Evolutionary conservation across 331 rosid species (phyloP).

Genomic region (Quercus lobata): DNA sequence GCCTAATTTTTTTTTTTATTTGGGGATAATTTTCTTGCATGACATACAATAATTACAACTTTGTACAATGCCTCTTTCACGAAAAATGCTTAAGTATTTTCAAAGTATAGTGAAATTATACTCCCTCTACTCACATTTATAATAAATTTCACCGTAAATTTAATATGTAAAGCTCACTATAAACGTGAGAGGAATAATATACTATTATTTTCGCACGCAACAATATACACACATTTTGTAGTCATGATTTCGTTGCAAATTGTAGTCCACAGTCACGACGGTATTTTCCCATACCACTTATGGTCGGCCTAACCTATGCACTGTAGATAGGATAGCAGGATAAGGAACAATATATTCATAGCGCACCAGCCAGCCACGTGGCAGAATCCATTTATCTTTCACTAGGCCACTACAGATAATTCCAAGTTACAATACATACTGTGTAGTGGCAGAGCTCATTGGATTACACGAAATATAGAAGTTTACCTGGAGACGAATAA

Average conservation of each 20-base stretch:
- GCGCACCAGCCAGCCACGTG: conserved; percentile 27
- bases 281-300: too few relatives aligned
- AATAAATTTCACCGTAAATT: rapidly evolving
- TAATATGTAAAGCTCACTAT: rapidly evolving
- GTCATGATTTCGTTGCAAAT: too few relatives aligned
- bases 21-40: too few relatives aligned
- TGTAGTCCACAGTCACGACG: too few relatives aligned
- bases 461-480: neutral
- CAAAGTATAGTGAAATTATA: rapidly evolving
- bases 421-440: neutral
- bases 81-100: rapidly evolving
- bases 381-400: conserved; percentile 8
- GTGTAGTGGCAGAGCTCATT: too few relatives aligned
- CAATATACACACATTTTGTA: too few relatives aligned
- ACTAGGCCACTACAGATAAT: too few relatives aligned
- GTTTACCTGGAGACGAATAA: conserved; percentile 65
- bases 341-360: neutral
- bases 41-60: too few relatives aligned
- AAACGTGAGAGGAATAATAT: rapidly evolving
- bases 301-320: too few relatives aligned
- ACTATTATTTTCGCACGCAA: too few relatives aligned
- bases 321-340: neutral
- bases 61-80: too few relatives aligned
- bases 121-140: rapidly evolving
- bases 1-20: too few relatives aligned